Evolutionary conservation across 805 yeast species (phyloP).

Genomic region (Maudiozyma turicensis): DNA sequence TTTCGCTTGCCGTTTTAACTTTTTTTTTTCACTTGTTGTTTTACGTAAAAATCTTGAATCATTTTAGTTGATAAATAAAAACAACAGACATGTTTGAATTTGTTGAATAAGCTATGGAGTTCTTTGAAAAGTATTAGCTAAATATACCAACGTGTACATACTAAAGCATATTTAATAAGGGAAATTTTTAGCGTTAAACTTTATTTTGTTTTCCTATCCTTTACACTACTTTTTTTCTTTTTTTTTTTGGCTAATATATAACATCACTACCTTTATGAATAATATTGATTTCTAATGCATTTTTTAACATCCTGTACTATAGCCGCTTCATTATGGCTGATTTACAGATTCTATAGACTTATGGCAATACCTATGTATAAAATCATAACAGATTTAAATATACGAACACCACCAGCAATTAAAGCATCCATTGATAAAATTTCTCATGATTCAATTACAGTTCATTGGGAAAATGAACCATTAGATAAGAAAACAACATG

Average conservation of each 20-base stretch:
- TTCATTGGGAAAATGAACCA: conserved; percentile 30
- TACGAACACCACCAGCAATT: conserved; percentile 26
- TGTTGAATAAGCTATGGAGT: too few relatives aligned
- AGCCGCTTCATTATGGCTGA: conserved; percentile 20
- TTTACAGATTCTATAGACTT: conserved; percentile 21
- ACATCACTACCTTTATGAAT: not conserved
- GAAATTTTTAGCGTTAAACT: too few relatives aligned
- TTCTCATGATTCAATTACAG: conserved; percentile 20
- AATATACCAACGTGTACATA: too few relatives aligned
- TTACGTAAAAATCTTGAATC: too few relatives aligned
- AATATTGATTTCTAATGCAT: not conserved
- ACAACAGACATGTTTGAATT: too few relatives aligned
- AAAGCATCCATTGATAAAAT: conserved; percentile 28
- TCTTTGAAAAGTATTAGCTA: too few relatives aligned
- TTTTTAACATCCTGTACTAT: conserved; percentile 3
- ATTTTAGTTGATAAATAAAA: too few relatives aligned
- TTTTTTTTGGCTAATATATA: not conserved
- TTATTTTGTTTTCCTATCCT: too few relatives aligned
- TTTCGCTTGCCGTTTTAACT: too few relatives aligned
- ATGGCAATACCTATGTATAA: conserved; percentile 23
- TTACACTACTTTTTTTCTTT: not conserved
- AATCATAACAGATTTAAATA: conserved; percentile 21
- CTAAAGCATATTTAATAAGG: too few relatives aligned
- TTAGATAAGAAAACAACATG: not conserved
- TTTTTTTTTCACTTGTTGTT: too few relatives aligned